phyloP scores from a whole-genome alignment of 108 stramenopile species.

The Nannochloropsis gaditana region DNA sequence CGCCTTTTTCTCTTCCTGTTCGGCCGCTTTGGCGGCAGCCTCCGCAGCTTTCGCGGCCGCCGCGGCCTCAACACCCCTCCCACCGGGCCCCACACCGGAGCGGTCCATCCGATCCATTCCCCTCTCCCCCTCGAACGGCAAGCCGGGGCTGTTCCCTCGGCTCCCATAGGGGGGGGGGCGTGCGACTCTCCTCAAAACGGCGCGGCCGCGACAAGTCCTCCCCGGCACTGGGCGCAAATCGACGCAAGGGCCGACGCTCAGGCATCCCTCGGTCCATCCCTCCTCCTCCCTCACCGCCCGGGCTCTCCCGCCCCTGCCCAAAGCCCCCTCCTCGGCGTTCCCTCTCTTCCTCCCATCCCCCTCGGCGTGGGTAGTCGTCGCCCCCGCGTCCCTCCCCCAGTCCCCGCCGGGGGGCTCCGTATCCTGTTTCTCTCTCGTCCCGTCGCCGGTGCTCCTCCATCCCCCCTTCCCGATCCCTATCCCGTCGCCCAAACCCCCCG shows the following conservation, averaged over 20 bases:
- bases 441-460: background rate
- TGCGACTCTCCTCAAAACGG: background rate
- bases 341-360: background rate
- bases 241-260: background rate
- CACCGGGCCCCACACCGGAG: background rate
- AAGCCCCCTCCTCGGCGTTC: background rate
- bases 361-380: background rate
- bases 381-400: background rate
- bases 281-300: background rate
- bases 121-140: background rate
- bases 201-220: conserved; percentile 5
- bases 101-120: background rate
- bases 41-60: conserved; percentile 12
- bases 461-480: background rate
- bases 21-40: conserved; percentile 27
- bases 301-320: background rate
- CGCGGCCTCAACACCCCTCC: background rate
- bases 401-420: too few relatives aligned
- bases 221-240: background rate
- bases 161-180: background rate
- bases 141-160: background rate
- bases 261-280: background rate
- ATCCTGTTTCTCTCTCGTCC: too few relatives aligned
- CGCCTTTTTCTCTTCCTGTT: conserved; percentile 30
- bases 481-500: background rate